phyloP scores from a whole-genome alignment of 305 asterid genomes.

The Solanum hybrid region DNA sequence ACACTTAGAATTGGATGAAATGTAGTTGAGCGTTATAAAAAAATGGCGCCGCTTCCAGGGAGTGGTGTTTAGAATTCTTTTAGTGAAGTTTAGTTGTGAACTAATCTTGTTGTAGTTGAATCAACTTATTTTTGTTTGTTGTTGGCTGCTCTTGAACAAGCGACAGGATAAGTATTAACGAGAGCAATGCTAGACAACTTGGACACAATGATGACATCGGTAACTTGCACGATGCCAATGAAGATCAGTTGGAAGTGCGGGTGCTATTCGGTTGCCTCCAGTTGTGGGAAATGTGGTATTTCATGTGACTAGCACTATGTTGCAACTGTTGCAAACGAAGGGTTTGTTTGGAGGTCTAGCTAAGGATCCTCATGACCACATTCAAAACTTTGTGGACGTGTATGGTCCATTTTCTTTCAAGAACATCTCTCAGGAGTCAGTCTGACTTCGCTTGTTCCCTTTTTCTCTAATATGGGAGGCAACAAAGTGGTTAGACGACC shows the following conservation, averaged over 20 bases:
- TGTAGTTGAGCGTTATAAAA: background rate
- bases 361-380: background rate
- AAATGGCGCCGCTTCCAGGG: background rate
- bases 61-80: background rate
- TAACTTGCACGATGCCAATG: background rate
- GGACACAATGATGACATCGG: background rate
- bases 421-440: background rate
- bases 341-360: background rate
- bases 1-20: background rate
- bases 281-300: background rate
- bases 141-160: background rate
- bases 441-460: background rate
- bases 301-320: background rate
- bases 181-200: background rate
- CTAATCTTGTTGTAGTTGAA: background rate
- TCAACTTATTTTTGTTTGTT: background rate
- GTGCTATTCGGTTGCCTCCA: background rate
- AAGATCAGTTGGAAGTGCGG: background rate
- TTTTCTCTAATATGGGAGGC: background rate
- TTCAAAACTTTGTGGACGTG: background rate
- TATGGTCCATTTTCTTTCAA: background rate
- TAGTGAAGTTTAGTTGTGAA: background rate
- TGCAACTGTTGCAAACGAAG: background rate
- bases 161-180: background rate
- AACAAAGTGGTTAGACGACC: background rate